Conservation (phyloP, 306 rosid species). For the Amphicarpaea edgeworthii region DNA sequence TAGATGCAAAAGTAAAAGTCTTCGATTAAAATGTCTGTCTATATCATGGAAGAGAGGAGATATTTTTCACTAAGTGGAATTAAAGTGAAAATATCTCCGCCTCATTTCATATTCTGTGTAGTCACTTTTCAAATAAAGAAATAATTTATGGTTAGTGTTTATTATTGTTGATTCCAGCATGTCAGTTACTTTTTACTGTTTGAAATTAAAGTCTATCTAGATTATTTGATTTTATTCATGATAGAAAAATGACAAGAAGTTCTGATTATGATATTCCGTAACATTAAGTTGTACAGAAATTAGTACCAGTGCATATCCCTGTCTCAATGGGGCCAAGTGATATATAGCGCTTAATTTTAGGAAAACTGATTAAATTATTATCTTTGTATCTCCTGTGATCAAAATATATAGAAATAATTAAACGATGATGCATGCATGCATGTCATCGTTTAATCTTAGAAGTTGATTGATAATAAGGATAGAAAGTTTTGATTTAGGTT, state of each 20-base stretch:
- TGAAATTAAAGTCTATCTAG: background rate
- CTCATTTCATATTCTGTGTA: too few relatives aligned
- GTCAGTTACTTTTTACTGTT: background rate
- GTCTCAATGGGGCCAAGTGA: background rate
- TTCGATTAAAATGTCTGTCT: background rate
- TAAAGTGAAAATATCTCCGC: background rate
- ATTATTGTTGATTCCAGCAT: background rate
- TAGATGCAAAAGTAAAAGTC: too few relatives aligned
- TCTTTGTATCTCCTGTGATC: background rate
- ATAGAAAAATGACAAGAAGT: slow-evolving; percentile 11
- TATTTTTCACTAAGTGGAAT: background rate
- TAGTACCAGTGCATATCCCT: slow-evolving; percentile 34
- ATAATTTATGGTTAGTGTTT: background rate
- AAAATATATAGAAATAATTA: too few relatives aligned
- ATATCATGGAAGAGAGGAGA: background rate
- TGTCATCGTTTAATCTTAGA: background rate
- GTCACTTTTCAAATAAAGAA: background rate
- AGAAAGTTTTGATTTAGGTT: background rate
- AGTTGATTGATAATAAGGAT: background rate
- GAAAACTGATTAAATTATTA: background rate
- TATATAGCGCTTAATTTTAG: background rate
- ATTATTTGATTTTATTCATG: background rate
- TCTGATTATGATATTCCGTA: slow-evolving; percentile 14
- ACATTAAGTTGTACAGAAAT: slow-evolving; percentile 32
- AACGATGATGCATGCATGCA: background rate